Conservation (phyloP, 768 basidiomycete genomes). For the Ramaria rubella region DNA sequence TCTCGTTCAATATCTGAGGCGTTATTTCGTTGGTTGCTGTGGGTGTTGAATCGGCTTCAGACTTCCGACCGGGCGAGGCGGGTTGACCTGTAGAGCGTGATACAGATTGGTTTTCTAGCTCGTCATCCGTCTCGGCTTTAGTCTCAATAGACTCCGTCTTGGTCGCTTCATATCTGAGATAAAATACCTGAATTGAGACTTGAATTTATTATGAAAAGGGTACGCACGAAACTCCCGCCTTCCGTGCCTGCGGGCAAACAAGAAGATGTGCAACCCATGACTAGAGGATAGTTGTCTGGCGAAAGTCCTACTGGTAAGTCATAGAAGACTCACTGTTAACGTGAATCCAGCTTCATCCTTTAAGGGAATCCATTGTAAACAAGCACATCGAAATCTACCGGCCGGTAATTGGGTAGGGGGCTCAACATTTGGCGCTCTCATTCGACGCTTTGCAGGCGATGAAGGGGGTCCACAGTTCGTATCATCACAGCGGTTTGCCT, state of each 20-base stretch:
- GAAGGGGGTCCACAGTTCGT: constrained; percentile 2
- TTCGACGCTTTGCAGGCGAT: constrained; percentile 1
- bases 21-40: no score
- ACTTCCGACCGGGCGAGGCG: neutral
- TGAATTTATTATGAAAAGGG: neutral
- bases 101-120: neutral
- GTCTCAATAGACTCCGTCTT: neutral
- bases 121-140: neutral
- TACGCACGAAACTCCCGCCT: neutral
- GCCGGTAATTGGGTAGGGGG: neutral
- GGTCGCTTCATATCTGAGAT: neutral
- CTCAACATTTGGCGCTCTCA: neutral
- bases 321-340: neutral
- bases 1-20: neutral
- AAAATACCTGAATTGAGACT: neutral
- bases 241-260: neutral
- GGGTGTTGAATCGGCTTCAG: neutral
- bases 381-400: neutral
- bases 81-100: neutral
- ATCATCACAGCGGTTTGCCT: neutral
- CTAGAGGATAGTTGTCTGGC: neutral
- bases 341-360: neutral
- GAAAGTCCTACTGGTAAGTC: neutral
- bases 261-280: neutral
- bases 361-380: constrained; percentile 4